Evolutionary conservation across 2,329 filamentous ascomycete species (phyloP).

Genomic region (Diaporthe humulicola): DNA sequence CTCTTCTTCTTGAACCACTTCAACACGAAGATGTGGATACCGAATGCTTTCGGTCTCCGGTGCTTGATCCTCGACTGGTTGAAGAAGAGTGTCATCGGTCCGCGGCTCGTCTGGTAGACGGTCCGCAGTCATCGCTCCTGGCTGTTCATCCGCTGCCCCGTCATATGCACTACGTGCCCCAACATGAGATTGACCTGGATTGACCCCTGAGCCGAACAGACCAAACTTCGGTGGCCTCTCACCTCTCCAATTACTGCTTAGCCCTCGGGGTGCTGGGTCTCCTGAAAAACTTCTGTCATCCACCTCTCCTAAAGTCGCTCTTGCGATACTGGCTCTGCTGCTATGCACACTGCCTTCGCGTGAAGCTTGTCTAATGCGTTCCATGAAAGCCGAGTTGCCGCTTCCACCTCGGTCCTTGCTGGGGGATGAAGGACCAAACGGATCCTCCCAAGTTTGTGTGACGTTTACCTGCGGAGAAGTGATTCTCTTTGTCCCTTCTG

Average conservation of each 20-base stretch:
- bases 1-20: not conserved
- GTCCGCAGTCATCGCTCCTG: constrained; percentile 40
- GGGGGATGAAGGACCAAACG: constrained; percentile 38
- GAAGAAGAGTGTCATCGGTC: constrained; percentile 42
- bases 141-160: constrained; percentile 41
- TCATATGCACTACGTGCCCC: constrained; percentile 39
- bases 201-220: not conserved
- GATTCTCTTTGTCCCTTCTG: constrained; percentile 47
- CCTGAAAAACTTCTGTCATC: constrained; percentile 29
- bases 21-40: not conserved
- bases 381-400: constrained; percentile 39
- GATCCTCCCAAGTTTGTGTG: constrained; percentile 37
- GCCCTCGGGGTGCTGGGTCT: constrained; percentile 12
- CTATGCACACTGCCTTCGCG: constrained; percentile 36
- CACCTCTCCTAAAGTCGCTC: constrained; percentile 28
- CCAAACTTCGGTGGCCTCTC: not conserved
- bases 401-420: constrained; percentile 30
- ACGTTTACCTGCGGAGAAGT: constrained; percentile 45
- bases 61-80: constrained; percentile 16
- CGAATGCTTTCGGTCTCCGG: constrained; percentile 6
- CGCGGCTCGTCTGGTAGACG: constrained; percentile 40
- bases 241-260: not conserved
- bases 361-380: constrained; percentile 37
- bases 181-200: not conserved
- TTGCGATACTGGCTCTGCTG: constrained; percentile 22